Evolutionary conservation across 768 basidiomycete species (phyloP).

Genomic region (Epithele typhae): DNA sequence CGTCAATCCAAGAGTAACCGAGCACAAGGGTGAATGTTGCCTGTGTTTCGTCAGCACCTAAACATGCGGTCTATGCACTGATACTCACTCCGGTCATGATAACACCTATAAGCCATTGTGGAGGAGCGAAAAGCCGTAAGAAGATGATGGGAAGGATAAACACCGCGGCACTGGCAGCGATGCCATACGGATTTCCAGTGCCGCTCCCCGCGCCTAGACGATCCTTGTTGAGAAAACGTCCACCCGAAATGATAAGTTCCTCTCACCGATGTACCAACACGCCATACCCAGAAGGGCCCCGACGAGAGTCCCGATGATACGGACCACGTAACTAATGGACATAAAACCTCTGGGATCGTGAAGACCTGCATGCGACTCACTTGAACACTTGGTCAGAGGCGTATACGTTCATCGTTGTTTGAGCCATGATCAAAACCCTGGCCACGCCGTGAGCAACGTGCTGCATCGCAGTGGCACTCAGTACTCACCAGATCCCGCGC

Average conservation of each 20-base stretch:
- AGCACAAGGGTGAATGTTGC: conserved; percentile 41
- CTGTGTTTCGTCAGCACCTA: conserved; percentile 18
- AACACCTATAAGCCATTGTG: conserved; percentile 32
- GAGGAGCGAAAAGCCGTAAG: conserved; percentile 43
- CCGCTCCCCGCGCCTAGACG: conserved; percentile 36
- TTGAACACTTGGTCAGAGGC: conserved; percentile 55
- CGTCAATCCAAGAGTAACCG: conserved; percentile 58
- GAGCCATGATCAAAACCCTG: conserved; percentile 58
- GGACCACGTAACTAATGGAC: conserved; percentile 34
- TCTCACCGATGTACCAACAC: conserved; percentile 44
- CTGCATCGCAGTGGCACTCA: background rate
- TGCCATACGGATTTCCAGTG: conserved; percentile 50
- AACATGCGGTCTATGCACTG: background rate
- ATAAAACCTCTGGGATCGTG: background rate
- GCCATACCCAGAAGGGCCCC: conserved; percentile 47
- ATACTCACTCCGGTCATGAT: conserved; percentile 35
- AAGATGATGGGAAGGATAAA: conserved; percentile 46
- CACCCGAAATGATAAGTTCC: too few relatives aligned
- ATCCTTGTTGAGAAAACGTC: too few relatives aligned
- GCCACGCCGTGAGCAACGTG: background rate
- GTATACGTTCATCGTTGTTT: conserved; percentile 52
- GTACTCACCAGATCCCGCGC: conserved; percentile 42
- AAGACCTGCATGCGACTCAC: conserved; percentile 25
- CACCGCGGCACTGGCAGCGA: conserved; percentile 44
- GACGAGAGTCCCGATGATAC: conserved; percentile 41